Conservation (phyloP, 352 stramenopile genomes). For the Ochromonadaceae sp. region DNA sequence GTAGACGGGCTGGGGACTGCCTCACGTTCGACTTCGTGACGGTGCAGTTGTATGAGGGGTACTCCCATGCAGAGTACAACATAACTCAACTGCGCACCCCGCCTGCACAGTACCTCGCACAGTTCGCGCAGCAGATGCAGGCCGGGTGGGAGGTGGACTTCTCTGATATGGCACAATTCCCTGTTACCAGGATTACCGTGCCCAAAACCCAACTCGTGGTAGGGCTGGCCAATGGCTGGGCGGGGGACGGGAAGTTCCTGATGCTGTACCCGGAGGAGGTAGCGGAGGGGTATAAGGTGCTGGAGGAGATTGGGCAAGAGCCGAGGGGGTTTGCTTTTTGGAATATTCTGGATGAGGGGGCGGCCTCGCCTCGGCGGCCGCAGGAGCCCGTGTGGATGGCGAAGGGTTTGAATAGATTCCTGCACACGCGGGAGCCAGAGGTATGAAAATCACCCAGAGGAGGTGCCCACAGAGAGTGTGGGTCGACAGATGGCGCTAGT, state of each 20-base stretch:
- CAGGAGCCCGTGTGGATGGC: not conserved
- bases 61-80: not conserved
- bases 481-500: too few relatives aligned
- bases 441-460: too few relatives aligned
- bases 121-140: not conserved
- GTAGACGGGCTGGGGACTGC: too few relatives aligned
- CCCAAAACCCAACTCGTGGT: not conserved
- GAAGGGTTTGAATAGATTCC: not conserved
- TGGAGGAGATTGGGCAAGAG: not conserved
- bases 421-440: constrained; percentile 2
- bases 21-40: constrained; percentile 16
- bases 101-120: not conserved
- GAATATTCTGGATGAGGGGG: constrained; percentile 14
- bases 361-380: not conserved
- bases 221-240: constrained; percentile 15
- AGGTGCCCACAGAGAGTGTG: too few relatives aligned
- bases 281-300: not conserved
- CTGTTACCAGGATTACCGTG: too few relatives aligned
- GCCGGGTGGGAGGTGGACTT: not conserved
- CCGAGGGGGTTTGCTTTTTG: constrained; percentile 12
- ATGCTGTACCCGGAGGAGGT: constrained; percentile 5
- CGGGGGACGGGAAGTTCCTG: not conserved
- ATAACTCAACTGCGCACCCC: not conserved
- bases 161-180: not conserved
- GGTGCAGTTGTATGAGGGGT: constrained; percentile 15